These are phyloP conservation scores for Coniochaeta sp. DNA, from an alignment of 2,329 filamentous ascomycete genomes.

Conservation along the genomic window DNA sequence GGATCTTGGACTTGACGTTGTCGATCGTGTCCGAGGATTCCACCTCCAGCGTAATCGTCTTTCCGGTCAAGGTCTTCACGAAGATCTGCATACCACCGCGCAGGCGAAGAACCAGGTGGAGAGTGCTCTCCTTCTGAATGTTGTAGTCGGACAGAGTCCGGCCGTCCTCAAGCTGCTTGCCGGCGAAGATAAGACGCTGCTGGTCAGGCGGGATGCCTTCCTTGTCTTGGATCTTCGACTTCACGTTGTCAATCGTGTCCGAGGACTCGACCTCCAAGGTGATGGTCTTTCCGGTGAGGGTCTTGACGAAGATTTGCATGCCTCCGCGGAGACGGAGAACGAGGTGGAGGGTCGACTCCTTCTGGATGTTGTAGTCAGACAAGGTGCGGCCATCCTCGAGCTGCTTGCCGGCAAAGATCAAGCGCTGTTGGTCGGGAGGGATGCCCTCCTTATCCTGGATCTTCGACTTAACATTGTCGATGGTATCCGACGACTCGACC, in stretches of 20 bases:
- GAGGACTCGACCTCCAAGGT: conserved; percentile 84
- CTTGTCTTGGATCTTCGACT: conserved; percentile 89
- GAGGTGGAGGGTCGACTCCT: conserved; percentile 79
- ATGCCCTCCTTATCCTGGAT: conserved; percentile 98
- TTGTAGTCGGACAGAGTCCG: conserved; percentile 92
- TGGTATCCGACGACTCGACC: conserved; percentile 83
- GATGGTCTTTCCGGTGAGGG: conserved; percentile 86
- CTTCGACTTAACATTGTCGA: conserved; percentile 95
- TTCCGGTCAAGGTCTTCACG: conserved; percentile 81
- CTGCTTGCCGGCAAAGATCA: conserved; percentile 96
- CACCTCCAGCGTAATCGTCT: conserved; percentile 90
- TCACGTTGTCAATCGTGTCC: conserved; percentile 92
- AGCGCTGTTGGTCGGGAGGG: conserved; percentile 88
- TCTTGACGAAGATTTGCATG: conserved; percentile 88
- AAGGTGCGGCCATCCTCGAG: conserved; percentile 90
- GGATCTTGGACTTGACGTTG: conserved; percentile 91
- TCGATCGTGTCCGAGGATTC: conserved; percentile 88
- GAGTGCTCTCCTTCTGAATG: conserved; percentile 85
- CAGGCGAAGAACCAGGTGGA: conserved; percentile 73
- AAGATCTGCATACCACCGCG: conserved; percentile 85
- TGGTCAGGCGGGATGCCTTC: conserved; percentile 92
- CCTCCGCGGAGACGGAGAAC: conserved; percentile 84
- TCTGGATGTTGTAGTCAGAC: conserved; percentile 92
- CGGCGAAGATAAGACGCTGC: conserved; percentile 87
- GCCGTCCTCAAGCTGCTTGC: conserved; percentile 89